Conservation (phyloP, 2,329 filamentous ascomycete species). For the Magnaporthiopsis rhizophila region DNA sequence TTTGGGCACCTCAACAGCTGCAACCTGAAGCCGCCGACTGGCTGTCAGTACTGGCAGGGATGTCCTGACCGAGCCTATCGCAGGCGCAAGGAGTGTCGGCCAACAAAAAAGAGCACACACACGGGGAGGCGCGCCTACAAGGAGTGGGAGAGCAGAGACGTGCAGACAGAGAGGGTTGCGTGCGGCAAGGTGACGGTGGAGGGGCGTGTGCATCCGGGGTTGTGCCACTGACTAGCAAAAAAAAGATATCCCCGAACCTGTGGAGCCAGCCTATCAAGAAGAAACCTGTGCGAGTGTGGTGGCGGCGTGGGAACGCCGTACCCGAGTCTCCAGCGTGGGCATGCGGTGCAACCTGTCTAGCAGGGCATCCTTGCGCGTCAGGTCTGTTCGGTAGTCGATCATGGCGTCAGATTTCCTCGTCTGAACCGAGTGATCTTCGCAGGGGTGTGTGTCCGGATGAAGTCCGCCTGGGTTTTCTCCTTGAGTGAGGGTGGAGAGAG, state of each 20-base stretch:
- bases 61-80: neutral
- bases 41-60: neutral
- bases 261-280: neutral
- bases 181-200: neutral
- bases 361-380: constrained; percentile 25
- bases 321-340: constrained; percentile 13
- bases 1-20: neutral
- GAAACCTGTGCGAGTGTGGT: neutral
- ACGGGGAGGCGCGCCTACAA: neutral
- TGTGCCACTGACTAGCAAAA: neutral
- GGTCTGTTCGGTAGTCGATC: constrained; percentile 26
- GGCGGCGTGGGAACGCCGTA: neutral
- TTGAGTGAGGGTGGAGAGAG: constrained; percentile 6
- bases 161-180: neutral
- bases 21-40: neutral
- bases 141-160: neutral
- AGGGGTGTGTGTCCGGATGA: constrained; percentile 21
- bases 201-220: neutral
- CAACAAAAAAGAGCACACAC: neutral
- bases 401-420: constrained; percentile 30
- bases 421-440: constrained; percentile 32
- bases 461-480: constrained; percentile 16
- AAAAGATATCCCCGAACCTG: neutral
- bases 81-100: neutral
- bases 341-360: constrained; percentile 17